These are phyloP conservation scores for Helichrysum umbraculigerum DNA, from an alignment of 129 eudicot species.

Conservation along the genomic window DNA sequence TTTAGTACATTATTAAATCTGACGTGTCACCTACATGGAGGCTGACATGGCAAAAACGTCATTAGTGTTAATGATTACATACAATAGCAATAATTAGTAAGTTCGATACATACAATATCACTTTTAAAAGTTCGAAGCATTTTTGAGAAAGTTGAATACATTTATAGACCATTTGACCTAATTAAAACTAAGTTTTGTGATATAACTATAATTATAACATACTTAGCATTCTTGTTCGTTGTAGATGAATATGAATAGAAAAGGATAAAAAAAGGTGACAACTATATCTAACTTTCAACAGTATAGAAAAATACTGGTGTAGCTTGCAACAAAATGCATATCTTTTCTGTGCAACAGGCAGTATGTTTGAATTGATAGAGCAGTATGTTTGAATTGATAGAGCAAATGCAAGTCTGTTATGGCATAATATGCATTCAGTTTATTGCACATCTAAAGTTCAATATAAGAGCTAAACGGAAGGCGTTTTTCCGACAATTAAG, in stretches of 20 bases:
- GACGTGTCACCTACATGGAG: too few relatives aligned
- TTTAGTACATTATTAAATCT: too few relatives aligned
- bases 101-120: too few relatives aligned
- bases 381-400: not conserved
- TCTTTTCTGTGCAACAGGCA: not conserved
- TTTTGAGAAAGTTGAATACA: too few relatives aligned
- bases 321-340: not conserved
- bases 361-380: not conserved
- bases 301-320: too few relatives aligned
- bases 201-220: not conserved
- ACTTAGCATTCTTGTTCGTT: not conserved
- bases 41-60: too few relatives aligned
- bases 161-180: too few relatives aligned
- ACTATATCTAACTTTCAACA: too few relatives aligned
- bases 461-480: not conserved
- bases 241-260: not conserved
- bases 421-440: not conserved
- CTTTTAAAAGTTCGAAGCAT: too few relatives aligned
- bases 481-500: not conserved
- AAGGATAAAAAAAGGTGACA: not conserved
- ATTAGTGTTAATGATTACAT: too few relatives aligned
- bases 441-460: conserved; percentile 2
- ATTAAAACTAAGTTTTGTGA: not conserved
- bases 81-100: too few relatives aligned
- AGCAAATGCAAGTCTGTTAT: not conserved